Conservation (phyloP, 352 stramenopile genomes). For the Pythium vanterpoolii region DNA sequence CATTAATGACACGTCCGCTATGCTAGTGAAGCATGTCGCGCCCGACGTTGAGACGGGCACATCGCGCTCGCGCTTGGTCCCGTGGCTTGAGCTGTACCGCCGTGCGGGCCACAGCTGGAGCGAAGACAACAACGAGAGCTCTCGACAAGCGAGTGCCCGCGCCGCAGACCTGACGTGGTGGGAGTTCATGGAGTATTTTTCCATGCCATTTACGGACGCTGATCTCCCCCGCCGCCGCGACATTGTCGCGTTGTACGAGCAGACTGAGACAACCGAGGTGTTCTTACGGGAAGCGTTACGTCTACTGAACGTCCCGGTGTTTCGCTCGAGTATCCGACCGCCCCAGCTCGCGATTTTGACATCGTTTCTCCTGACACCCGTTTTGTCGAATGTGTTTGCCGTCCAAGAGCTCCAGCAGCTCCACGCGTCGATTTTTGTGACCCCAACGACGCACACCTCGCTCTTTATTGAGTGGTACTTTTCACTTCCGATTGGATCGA, state of each 20-base stretch:
- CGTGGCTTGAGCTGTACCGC: constrained; percentile 72
- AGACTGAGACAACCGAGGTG: constrained; percentile 49
- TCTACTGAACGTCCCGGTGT: constrained; percentile 43
- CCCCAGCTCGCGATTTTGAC: constrained; percentile 40
- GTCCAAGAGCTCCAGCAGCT: constrained; percentile 76
- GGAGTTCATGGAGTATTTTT: constrained; percentile 82
- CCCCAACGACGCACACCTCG: constrained; percentile 31
- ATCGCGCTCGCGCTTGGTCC: constrained; percentile 34
- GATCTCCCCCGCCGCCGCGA: constrained; percentile 55
- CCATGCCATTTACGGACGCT: constrained; percentile 67
- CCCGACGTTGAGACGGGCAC: constrained; percentile 15
- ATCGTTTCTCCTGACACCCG: constrained; percentile 64
- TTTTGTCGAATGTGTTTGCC: constrained; percentile 76
- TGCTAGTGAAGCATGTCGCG: constrained; percentile 14
- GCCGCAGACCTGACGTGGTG: constrained; percentile 51
- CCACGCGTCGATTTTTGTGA: constrained; percentile 57
- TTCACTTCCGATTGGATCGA: constrained; percentile 50
- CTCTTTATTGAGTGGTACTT: constrained; percentile 86
- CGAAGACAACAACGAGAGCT: constrained; percentile 44
- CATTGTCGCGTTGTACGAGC: constrained; percentile 61
- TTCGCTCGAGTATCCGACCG: constrained; percentile 29
- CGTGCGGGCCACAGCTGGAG: constrained; percentile 48
- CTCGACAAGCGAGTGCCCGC: constrained; percentile 35
- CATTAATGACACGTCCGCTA: constrained; percentile 16
- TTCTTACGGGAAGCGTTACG: constrained; percentile 52